These are phyloP conservation scores for Pestalotiopsis sp. DNA, from an alignment of 2,329 filamentous ascomycete genomes.

Conservation along the genomic window DNA sequence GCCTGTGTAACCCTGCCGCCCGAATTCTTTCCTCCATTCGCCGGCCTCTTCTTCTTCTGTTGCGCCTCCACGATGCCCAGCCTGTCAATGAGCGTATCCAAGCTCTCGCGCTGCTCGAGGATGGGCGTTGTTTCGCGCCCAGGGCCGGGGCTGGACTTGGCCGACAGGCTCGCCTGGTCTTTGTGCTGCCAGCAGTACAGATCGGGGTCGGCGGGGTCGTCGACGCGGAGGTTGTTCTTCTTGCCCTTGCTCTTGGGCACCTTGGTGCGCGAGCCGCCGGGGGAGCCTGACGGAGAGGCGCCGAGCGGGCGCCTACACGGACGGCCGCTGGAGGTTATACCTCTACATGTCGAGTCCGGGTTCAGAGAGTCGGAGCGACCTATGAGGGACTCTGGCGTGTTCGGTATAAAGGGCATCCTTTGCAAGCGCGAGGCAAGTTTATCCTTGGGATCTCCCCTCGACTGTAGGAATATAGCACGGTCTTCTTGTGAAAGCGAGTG, in stretches of 20 bases:
- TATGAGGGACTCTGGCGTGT: constrained; percentile 80
- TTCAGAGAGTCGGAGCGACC: constrained; percentile 83
- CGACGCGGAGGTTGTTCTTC: constrained; percentile 34
- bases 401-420: constrained; percentile 63
- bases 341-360: constrained; percentile 80
- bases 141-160: constrained; percentile 46
- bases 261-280: constrained; percentile 23
- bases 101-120: constrained; percentile 68
- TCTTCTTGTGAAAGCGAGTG: background rate
- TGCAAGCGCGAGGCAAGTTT: background rate
- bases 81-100: constrained; percentile 83
- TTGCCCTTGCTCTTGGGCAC: constrained; percentile 19
- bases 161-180: constrained; percentile 67
- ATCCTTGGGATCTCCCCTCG: background rate
- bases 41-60: constrained; percentile 37
- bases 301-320: constrained; percentile 77
- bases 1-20: constrained; percentile 18
- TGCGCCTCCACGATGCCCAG: constrained; percentile 73
- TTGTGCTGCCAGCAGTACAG: constrained; percentile 96
- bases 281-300: constrained; percentile 37
- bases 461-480: background rate
- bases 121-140: constrained; percentile 48
- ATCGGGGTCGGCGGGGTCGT: constrained; percentile 56
- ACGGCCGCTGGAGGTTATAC: constrained; percentile 78
- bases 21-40: constrained; percentile 2